These are phyloP conservation scores for Kondoa malvinella DNA, from an alignment of 768 basidiomycete genomes.

Conservation along the genomic window DNA sequence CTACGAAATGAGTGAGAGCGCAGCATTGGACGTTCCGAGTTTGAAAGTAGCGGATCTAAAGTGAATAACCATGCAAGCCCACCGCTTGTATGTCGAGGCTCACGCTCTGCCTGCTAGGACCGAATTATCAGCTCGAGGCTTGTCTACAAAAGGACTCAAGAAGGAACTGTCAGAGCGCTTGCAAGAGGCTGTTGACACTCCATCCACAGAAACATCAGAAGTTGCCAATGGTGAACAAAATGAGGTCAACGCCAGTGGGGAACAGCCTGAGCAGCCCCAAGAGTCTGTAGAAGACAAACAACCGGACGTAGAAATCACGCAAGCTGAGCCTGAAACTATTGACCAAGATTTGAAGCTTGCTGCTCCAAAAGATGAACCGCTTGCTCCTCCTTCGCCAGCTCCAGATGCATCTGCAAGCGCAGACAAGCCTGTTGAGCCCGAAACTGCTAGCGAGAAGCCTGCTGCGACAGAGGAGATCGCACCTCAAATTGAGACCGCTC, in stretches of 20 bases:
- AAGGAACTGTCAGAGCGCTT: conserved; percentile 18
- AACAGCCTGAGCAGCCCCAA: background rate
- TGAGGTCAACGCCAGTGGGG: no score
- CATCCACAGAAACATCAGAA: conserved; percentile 8
- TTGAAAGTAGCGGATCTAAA: conserved; percentile 18
- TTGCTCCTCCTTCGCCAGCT: conserved; percentile 12
- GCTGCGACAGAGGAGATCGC: no score
- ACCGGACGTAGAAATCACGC: background rate
- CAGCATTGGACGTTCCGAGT: conserved; percentile 6
- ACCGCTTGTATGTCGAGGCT: no score
- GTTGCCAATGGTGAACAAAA: conserved; percentile 1
- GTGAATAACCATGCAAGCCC: no score
- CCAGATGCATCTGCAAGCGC: background rate
- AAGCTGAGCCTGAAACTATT: background rate
- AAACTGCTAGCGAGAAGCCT: background rate
- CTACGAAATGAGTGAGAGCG: background rate
- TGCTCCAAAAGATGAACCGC: no score
- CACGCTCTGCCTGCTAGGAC: no score
- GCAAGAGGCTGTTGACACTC: conserved; percentile 4
- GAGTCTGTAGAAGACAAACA: background rate
- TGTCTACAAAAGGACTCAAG: conserved; percentile 18
- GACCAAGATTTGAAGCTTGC: no score
- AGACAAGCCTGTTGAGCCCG: conserved; percentile 8
- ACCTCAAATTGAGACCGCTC: background rate
- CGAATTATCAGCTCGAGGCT: conserved; percentile 13